These are phyloP conservation scores for Cladosporium phlei DNA, from an alignment of 2,329 filamentous ascomycete species.

Conservation along the genomic window DNA sequence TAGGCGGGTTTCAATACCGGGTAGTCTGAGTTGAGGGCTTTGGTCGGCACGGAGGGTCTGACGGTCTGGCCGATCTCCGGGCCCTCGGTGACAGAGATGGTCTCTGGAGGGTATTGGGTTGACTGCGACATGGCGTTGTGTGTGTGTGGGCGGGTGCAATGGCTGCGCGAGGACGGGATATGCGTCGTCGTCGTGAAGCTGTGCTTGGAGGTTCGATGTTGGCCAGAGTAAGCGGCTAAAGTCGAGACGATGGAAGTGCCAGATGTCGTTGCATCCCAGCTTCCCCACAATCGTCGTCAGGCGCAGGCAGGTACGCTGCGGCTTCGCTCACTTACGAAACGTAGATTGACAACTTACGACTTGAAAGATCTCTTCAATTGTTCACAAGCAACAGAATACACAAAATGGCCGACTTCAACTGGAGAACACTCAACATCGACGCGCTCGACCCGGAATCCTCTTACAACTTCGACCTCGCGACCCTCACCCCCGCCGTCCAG, in stretches of 20 bases:
- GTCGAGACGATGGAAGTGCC: neutral
- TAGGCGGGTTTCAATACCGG: conserved; percentile 54
- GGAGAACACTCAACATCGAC: conserved; percentile 92
- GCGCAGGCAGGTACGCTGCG: conserved; percentile 1
- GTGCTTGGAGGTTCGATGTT: neutral
- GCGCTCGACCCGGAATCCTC: conserved; percentile 84
- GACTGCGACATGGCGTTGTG: conserved; percentile 20
- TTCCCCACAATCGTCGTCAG: conserved; percentile 13
- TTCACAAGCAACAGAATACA: neutral
- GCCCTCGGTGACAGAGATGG: conserved; percentile 22
- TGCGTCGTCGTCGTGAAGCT: neutral
- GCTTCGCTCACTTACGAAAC: conserved; percentile 4
- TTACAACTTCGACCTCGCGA: conserved; percentile 83
- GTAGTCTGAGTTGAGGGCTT: conserved; percentile 76
- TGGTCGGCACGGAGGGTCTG: conserved; percentile 54
- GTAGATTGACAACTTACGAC: conserved; percentile 3
- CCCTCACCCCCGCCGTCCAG: conserved; percentile 70
- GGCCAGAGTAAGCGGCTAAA: conserved; percentile 9
- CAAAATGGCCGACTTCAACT: conserved; percentile 52
- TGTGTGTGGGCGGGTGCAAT: conserved; percentile 14
- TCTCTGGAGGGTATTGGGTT: conserved; percentile 17
- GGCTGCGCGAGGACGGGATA: conserved; percentile 9
- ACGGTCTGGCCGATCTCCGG: conserved; percentile 29
- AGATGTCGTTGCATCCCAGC: conserved; percentile 1
- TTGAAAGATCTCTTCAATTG: neutral